Base-by-base conservation (phyloP, 306 rosid species). In the Prosopis cineraria region DNA sequence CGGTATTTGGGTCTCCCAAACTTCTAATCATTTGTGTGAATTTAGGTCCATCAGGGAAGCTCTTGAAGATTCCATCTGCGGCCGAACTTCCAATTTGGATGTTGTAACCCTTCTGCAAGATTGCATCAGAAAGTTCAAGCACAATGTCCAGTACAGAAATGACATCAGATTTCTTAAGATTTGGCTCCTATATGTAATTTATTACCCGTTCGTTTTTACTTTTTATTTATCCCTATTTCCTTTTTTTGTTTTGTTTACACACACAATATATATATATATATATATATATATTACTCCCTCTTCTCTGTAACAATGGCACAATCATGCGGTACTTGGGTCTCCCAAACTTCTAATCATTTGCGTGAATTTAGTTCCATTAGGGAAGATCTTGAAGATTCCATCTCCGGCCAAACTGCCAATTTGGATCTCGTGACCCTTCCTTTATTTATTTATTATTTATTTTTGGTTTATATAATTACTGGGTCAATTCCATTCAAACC, bases 121-220 rank as follows among this genome's bases (percentile, higher is more conserved):
- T 72, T 90, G 94, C 80, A 78, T 86, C 56, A n/a, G 29, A 13
- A 77, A 33, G 14, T 90, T 86, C 81, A 83, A 79, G 85, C 78
- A 78, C 77, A 36, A 48, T 37, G 80, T 8, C 40, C 85, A 27
- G 40, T 90, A 90, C 89, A 84, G 79, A 43, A 73, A 84, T 63
- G 94, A 88, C 84, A 39, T 74, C 73, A 77, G 94, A 84, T 90
- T 90, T 73, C 89, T 90, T 63, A 86, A 84, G 88, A 82, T 90
- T 70, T 88, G 94, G 89, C 79, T 88, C 79, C 83, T 90, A 63
- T 85, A 85, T 80, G 94, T 88, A 74, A 20, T 56, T 45, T 44
- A 30, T 31, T 14, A 30, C 31, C 25, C 37, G 13, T 64, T 27
- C 33, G 3, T 30, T 55, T 20, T 37, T 20, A 45, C 17, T 60